Evolutionary conservation across 2,329 filamentous ascomycete species (phyloP).

Genomic region (Chrysoporthe deuterocubensis): DNA sequence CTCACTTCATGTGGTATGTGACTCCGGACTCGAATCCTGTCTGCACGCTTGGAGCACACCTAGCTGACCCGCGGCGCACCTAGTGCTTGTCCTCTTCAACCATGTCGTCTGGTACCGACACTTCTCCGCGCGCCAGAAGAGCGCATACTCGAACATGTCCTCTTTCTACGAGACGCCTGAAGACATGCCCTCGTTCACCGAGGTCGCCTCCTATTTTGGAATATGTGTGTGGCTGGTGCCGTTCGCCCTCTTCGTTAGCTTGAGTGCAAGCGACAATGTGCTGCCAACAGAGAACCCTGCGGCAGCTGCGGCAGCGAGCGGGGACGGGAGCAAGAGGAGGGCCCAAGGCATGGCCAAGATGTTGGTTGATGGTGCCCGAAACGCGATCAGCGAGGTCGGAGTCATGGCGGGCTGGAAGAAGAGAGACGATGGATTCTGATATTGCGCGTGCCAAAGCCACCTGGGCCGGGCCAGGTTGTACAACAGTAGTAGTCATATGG

Average conservation of each 20-base stretch:
- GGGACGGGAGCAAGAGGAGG: conserved; percentile 52
- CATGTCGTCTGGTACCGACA: conserved; percentile 97
- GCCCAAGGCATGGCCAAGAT: conserved; percentile 70
- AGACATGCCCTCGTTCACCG: conserved; percentile 80
- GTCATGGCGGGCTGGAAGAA: conserved; percentile 47
- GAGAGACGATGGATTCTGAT: conserved; percentile 43
- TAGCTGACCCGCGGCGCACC: conserved; percentile 6
- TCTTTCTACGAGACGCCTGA: conserved; percentile 66
- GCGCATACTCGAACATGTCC: conserved; percentile 59
- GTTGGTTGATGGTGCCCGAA: conserved; percentile 61
- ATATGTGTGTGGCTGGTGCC: conserved; percentile 96
- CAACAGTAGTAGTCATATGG: not conserved
- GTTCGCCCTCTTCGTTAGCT: conserved; percentile 90
- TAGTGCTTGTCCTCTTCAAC: conserved; percentile 82
- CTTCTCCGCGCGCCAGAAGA: conserved; percentile 71
- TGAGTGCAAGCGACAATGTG: conserved; percentile 94
- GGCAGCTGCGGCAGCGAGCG: conserved; percentile 40
- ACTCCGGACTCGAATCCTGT: not conserved
- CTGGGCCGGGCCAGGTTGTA: not conserved
- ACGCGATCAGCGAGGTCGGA: conserved; percentile 53
- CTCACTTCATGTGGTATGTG: conserved; percentile 76
- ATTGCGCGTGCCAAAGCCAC: not conserved
- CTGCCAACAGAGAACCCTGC: conserved; percentile 83
- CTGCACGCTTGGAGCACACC: not conserved
- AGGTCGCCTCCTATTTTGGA: conserved; percentile 95